Evolutionary conservation across 2,329 filamentous ascomycete species (phyloP), one percentile per base, ranked within the genome.

Genomic region (Tolypocladium amazonense): DNA sequence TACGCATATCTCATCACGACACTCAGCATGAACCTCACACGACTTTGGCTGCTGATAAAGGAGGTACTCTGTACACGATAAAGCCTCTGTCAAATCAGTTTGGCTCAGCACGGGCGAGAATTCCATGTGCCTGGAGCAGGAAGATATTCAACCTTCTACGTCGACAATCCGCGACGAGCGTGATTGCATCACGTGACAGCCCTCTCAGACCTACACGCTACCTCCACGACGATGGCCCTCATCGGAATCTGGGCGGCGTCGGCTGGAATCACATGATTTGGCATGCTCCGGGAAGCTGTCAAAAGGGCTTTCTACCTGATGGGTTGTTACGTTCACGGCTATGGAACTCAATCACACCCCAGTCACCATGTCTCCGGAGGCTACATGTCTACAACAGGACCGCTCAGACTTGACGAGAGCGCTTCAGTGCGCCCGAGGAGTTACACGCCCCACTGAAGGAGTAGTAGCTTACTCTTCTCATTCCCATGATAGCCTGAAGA

Each of bases 401-500:
- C 41, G 41, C 52, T 55, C 45, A 25, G 43, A 56, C 52, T 62
- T 37, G 43, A 47, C 35, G 59, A 52, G 38, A 52, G 38, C 58
- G 61, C 59, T 63, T 62, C 64, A 63, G 59, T 62, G 64, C 64
- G 64, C 61, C 60, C 60, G 58, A 63, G 60, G 60, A 62, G 58
- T 61, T 59, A 63, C 62, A 62, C 56, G 64, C 58, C 59, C 63
- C 61, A 50, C 62, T 65, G 47, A 66, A 65, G 60, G 64, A 65
- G 62, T 60, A 66, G 33, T 62, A 55, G 57, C 62, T 64, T 59
- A 56, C 59, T 56, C 54, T 58, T 54, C 56, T 57, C 56, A 53
- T 61, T 59, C 61, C 61, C 63, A 56, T 63, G 61, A 61, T 68
- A 67, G 64, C 68, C 69, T 59, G 63, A 73, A 69, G 63, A 65